phyloP scores from a whole-genome alignment of 2,329 filamentous ascomycete genomes.

The Diaporthe ampelina region DNA sequence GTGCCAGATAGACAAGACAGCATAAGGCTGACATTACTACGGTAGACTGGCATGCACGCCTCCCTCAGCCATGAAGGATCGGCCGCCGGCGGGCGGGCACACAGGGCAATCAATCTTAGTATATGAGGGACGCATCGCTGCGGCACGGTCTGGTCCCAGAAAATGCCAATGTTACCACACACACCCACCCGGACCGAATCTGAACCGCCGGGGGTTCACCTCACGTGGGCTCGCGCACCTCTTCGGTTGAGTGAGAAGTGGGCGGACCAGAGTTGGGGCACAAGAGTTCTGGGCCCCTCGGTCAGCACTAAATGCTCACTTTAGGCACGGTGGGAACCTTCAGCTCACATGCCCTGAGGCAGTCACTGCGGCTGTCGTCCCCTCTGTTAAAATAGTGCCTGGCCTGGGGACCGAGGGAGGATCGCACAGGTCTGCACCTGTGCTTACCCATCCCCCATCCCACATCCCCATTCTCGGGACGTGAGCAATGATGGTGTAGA shows the following conservation, averaged over 20 bases:
- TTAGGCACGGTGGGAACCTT: neutral
- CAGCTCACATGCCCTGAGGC: neutral
- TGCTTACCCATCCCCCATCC: neutral
- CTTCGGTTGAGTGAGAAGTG: neutral
- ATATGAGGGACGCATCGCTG: neutral
- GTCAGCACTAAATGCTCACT: slow-evolving; percentile 32
- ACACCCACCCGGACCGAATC: neutral
- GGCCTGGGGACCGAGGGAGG: neutral
- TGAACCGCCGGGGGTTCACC: neutral
- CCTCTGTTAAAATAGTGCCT: slow-evolving; percentile 21
- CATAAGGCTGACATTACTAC: slow-evolving; percentile 11
- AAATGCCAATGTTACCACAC: neutral
- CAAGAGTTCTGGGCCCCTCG: neutral
- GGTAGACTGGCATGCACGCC: neutral
- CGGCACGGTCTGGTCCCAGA: neutral
- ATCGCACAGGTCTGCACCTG: neutral
- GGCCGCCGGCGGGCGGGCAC: slow-evolving; percentile 3
- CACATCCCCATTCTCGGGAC: neutral
- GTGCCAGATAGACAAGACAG: slow-evolving; percentile 3
- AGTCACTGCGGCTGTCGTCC: neutral
- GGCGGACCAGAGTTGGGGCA: neutral
- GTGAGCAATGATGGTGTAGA: neutral
- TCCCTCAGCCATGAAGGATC: slow-evolving; percentile 6
- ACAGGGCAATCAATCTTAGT: neutral
- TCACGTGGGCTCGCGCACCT: slow-evolving; percentile 2